A percentile compares a stretch with the other conserved stretches of the same genome.
phyloP scores from a whole-genome alignment of 768 basidiomycete species.

The Favolaschia claudopus region DNA sequence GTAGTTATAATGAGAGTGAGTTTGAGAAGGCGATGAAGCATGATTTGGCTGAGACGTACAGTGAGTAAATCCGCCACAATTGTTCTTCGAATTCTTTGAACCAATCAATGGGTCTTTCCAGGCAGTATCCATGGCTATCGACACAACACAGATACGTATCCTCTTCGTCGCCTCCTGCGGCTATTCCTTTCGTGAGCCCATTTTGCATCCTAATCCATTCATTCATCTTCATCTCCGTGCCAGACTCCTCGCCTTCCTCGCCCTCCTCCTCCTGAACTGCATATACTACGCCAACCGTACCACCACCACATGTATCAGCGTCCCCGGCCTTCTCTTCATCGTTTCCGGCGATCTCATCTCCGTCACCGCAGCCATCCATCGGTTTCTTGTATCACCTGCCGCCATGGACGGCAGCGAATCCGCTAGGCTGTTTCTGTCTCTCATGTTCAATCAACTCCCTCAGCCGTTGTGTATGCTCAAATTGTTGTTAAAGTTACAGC shows the following conservation, averaged over 20 bases:
- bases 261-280: background rate
- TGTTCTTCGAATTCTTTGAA: background rate
- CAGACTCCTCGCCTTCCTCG: background rate
- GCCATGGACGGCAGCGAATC: too few species aligned
- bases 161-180: background rate
- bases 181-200: background rate
- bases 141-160: background rate
- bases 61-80: too few species aligned
- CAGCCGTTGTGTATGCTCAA: background rate
- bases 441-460: background rate
- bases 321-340: background rate
- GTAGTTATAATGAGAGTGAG: slow-evolving; percentile 1
- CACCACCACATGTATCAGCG: background rate
- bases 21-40: background rate
- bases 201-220: too few species aligned
- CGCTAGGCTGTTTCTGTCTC: background rate
- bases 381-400: background rate
- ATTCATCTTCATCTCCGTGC: too few species aligned
- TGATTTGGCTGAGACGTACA: background rate
- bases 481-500: background rate
- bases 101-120: background rate
- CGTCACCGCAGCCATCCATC: background rate
- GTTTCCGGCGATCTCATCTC: background rate
- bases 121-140: background rate
- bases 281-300: background rate